Base-by-base conservation (phyloP, 2,329 filamentous ascomycete genomes). In the Aspergillus jensenii region DNA sequence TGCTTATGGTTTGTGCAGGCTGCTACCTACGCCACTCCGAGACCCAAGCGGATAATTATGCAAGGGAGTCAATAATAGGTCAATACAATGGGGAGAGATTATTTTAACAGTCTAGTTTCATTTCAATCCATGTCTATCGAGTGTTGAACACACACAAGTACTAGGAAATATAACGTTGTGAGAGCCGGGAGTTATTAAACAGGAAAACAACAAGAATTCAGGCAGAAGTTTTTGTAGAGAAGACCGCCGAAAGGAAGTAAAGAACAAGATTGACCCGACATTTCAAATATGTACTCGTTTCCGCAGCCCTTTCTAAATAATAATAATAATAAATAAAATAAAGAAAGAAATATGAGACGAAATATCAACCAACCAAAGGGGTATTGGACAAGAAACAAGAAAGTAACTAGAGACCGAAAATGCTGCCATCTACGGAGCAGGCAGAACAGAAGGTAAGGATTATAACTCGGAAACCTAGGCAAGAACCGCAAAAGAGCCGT, bases 381-480 rank as follows among this genome's bases (percentile, higher is more conserved):
- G 55, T 52, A 52, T 52, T 56, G 64, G 37, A 57, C 61, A 56
- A 40, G 21, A 40, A 33, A 15, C 8, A 37, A 47, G 15, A 6
- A 47, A 47, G 21, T 33, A 37, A n/a, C 35, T n/a, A 47, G 21
- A 47, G 33, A 48, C 41, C 33, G 27, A 31, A 39, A 54, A 41
- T 40, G 33, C 15, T 52, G 48, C 27, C 27, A 40, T 58, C 27
- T 17, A 39, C 39, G 40, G 4, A n/a, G 14, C 27, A 48, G 11
- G 27, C 23, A 15, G n/a, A 46, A 31, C 23, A 31, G 44, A 35
- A 12, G 15, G 35, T 14, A 31, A n/a, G 21, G 31, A 37, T 6
- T 48, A 48, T 19, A 33, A 33, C 27, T 45, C 12, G 15, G 12
- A 48, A 37, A 12, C 31, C 45, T 23, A 27, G 40, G 52, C 23